Percentiles rank a stretch among this genome's conserved stretches.
These are phyloP conservation scores for Escallonia rubra DNA, from an alignment of 129 eudicot species.

Conservation along the genomic window DNA sequence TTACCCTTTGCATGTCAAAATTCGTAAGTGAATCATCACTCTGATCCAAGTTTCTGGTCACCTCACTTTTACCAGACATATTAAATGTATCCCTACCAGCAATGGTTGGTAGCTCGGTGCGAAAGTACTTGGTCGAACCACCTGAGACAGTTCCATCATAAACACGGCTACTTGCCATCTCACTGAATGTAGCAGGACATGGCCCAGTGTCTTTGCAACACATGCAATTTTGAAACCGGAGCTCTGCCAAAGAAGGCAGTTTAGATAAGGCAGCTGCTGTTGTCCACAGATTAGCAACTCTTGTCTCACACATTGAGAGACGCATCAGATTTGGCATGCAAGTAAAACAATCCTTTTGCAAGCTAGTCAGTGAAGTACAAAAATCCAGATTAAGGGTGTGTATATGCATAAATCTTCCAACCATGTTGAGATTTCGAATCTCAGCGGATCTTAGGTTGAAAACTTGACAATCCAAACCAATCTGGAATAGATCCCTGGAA, in stretches of 20 bases:
- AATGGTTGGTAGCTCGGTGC: background rate
- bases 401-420: conserved; percentile 46
- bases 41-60: background rate
- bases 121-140: background rate
- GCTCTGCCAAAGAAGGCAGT: conserved; percentile 51
- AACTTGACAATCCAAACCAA: conserved; percentile 45
- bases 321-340: conserved; percentile 59
- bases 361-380: conserved; percentile 47
- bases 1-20: background rate
- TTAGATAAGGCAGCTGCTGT: conserved; percentile 50
- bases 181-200: conserved; percentile 23
- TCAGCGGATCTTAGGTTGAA: conserved; percentile 40
- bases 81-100: background rate
- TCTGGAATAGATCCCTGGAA: conserved; percentile 44
- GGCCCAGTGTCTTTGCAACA: conserved; percentile 59
- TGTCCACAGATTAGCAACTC: conserved; percentile 57
- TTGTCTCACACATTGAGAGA: conserved; percentile 60
- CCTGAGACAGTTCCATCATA: background rate
- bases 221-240: conserved; percentile 61
- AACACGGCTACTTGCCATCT: conserved; percentile 2
- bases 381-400: conserved; percentile 68
- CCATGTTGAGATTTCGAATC: conserved; percentile 44
- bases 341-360: conserved; percentile 55
- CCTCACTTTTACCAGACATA: background rate
- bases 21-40: background rate